Evolutionary conservation across 352 stramenopile species (phyloP).

Genomic region (Pseudoperonospora humuli): DNA sequence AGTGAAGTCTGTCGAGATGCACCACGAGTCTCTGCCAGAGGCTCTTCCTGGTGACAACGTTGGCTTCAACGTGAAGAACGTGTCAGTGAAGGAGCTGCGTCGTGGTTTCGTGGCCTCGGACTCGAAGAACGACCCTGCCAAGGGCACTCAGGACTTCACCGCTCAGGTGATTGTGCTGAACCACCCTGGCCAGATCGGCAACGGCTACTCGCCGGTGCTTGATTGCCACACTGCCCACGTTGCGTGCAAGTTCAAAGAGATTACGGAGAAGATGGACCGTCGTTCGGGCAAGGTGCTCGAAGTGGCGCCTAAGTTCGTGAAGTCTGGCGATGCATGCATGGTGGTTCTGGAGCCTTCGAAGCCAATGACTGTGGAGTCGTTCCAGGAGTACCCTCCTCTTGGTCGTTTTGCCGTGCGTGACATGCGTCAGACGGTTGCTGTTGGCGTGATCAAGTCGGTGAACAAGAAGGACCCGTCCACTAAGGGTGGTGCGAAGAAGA

Average conservation of each 20-base stretch:
- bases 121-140: slow-evolving; percentile 88
- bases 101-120: slow-evolving; percentile 93
- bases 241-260: slow-evolving; percentile 92
- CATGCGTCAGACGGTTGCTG: slow-evolving; percentile 94
- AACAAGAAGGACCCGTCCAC: slow-evolving; percentile 60
- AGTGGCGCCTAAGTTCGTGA: slow-evolving; percentile 90
- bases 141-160: slow-evolving; percentile 80
- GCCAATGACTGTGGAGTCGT: slow-evolving; percentile 93
- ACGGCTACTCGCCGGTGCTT: slow-evolving; percentile 94
- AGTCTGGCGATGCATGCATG: slow-evolving; percentile 94
- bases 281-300: slow-evolving; percentile 92
- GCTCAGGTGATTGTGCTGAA: slow-evolving; percentile 96
- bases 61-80: slow-evolving; percentile 96
- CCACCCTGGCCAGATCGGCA: slow-evolving; percentile 88
- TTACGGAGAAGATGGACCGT: slow-evolving; percentile 96
- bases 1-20: slow-evolving; percentile 96
- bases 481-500: slow-evolving; percentile 36
- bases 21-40: slow-evolving; percentile 91
- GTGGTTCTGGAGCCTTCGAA: slow-evolving; percentile 92
- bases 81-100: slow-evolving; percentile 91
- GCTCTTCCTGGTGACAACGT: slow-evolving; percentile 93
- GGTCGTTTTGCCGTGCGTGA: slow-evolving; percentile 95
- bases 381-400: slow-evolving; percentile 94
- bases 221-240: slow-evolving; percentile 97
- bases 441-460: slow-evolving; percentile 95